phyloP scores from a whole-genome alignment of 2,329 filamentous ascomycete species.

The Parasarocladium wereldwijsianum region DNA sequence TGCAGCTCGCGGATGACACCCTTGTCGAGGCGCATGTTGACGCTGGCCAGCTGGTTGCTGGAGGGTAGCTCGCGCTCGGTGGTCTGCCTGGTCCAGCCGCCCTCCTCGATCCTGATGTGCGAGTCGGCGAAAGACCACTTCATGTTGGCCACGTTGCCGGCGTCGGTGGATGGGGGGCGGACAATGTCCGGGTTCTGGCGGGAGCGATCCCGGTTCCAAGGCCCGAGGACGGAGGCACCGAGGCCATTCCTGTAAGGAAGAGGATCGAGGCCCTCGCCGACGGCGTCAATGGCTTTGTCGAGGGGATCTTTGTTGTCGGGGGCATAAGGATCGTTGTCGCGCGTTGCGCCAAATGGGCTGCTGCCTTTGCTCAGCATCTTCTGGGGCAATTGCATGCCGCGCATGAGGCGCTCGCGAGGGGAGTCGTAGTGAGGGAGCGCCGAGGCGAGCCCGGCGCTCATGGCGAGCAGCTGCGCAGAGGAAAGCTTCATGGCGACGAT shows the following conservation, averaged over 20 bases:
- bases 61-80: slow-evolving; percentile 49
- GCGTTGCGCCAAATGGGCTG: slow-evolving; percentile 13
- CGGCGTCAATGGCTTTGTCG: slow-evolving; percentile 46
- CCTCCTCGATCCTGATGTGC: slow-evolving; percentile 52
- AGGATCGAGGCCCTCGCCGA: slow-evolving; percentile 46
- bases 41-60: slow-evolving; percentile 57
- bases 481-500: slow-evolving; percentile 14
- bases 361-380: slow-evolving; percentile 22
- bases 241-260: slow-evolving; percentile 49
- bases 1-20: slow-evolving; percentile 65
- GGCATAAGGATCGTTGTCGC: slow-evolving; percentile 34
- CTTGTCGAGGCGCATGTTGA: slow-evolving; percentile 63
- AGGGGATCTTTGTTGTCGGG: slow-evolving; percentile 45
- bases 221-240: slow-evolving; percentile 53
- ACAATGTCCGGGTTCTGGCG: slow-evolving; percentile 58
- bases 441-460: slow-evolving; percentile 10
- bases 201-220: slow-evolving; percentile 53
- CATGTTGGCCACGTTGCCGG: slow-evolving; percentile 56
- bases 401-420: slow-evolving; percentile 37
- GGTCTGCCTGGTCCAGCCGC: slow-evolving; percentile 64
- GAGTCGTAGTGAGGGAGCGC: slow-evolving; percentile 28
- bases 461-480: slow-evolving; percentile 13
- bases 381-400: slow-evolving; percentile 29
- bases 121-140: slow-evolving; percentile 57
- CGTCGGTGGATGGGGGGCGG: slow-evolving; percentile 58